A percentile compares a stretch with the other conserved stretches of the same genome.
These are phyloP conservation scores for Mortierella polycephala DNA, from an alignment of 371 early-diverging fungal species.

Conservation along the genomic window DNA sequence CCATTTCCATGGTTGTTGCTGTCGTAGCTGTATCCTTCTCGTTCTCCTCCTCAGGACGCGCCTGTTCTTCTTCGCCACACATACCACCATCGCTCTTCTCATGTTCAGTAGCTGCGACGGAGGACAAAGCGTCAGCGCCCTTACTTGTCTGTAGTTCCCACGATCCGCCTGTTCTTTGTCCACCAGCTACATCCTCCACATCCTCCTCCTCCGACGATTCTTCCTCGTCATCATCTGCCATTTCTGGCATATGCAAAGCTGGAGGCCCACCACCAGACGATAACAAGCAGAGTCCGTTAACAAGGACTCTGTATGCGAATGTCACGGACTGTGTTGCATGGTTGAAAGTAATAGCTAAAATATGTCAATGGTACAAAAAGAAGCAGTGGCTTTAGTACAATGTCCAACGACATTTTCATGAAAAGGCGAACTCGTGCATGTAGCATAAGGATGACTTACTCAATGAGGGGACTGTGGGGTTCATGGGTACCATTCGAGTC, in stretches of 20 bases:
- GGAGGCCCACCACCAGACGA: slow-evolving; percentile 47
- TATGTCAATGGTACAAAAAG: background rate
- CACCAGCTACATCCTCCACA: background rate
- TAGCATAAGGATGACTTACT: slow-evolving; percentile 20
- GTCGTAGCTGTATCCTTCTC: background rate
- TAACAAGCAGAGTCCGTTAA: slow-evolving; percentile 29
- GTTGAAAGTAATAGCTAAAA: slow-evolving; percentile 32
- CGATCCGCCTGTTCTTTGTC: background rate
- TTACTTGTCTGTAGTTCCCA: background rate
- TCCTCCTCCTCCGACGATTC: slow-evolving; percentile 25
- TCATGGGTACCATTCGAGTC: slow-evolving; percentile 50
- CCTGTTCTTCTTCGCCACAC: background rate
- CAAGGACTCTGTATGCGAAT: slow-evolving; percentile 36
- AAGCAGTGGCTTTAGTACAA: background rate
- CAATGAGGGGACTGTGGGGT: slow-evolving; percentile 38
- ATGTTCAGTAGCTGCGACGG: background rate
- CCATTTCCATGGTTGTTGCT: background rate
- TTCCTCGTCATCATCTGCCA: slow-evolving; percentile 41
- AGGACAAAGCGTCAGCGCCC: background rate
- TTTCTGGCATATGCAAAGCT: slow-evolving; percentile 51
- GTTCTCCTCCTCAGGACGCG: background rate
- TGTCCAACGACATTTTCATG: background rate
- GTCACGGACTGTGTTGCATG: slow-evolving; percentile 12
- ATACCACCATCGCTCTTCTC: background rate
- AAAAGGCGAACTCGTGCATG: background rate